These are phyloP conservation scores for Phaseolus coccineus DNA, from an alignment of 331 rosid genomes.

Conservation along the genomic window DNA sequence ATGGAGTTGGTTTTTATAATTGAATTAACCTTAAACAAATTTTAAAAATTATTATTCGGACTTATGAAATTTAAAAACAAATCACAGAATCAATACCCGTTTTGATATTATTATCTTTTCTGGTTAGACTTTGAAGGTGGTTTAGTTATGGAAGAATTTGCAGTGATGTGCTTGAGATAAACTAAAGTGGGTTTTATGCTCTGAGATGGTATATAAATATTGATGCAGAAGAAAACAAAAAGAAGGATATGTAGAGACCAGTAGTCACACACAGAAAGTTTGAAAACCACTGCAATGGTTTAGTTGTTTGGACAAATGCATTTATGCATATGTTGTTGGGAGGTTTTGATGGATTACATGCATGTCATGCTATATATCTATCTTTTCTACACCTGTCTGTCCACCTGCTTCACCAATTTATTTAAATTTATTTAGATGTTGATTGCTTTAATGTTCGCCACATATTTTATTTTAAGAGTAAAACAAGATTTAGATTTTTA, in stretches of 20 bases:
- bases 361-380: slow-evolving; percentile 4
- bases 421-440: slow-evolving; percentile 6
- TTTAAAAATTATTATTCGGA: no score
- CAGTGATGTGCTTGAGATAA: no score
- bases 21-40: no score
- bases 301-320: slow-evolving; percentile 9
- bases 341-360: slow-evolving; percentile 32
- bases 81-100: no score
- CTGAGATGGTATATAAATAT: not conserved
- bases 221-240: not conserved
- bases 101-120: no score
- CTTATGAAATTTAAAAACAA: no score
- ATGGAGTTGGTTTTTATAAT: no score
- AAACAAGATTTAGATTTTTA: no score
- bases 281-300: slow-evolving; percentile 33
- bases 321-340: not conserved
- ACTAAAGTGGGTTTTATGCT: not conserved
- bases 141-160: no score
- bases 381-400: not conserved
- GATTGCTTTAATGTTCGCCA: slow-evolving; percentile 31
- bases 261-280: not conserved
- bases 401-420: not conserved
- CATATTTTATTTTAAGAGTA: no score
- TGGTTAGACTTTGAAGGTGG: no score
- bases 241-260: not conserved